phyloP scores from a whole-genome alignment of 1,284 basidiomycete genomes.

The Baeospora myosura region DNA sequence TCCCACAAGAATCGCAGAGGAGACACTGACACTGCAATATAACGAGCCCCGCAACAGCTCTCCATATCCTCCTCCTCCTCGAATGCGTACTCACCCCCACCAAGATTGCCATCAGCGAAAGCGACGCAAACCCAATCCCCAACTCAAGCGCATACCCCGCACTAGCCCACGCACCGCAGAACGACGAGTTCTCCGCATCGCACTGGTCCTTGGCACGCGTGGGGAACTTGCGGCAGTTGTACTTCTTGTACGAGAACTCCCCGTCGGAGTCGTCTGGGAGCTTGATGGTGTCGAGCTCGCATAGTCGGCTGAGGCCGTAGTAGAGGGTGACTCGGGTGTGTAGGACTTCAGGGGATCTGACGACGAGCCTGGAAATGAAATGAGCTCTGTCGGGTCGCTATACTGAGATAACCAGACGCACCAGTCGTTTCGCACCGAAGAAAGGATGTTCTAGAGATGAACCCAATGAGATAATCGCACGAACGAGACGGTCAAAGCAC shows the following conservation, averaged over 20 bases:
- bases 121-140: constrained; percentile 52
- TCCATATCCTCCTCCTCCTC: constrained; percentile 67
- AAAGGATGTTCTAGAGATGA: constrained; percentile 45
- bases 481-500: constrained; percentile 17
- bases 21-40: constrained; percentile 53
- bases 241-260: constrained; percentile 42
- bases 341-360: constrained; percentile 40
- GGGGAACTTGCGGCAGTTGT: constrained; percentile 61
- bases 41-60: constrained; percentile 56
- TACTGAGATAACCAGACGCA: constrained; percentile 30
- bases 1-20: constrained; percentile 1
- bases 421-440: constrained; percentile 58
- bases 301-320: constrained; percentile 54
- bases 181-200: constrained; percentile 49
- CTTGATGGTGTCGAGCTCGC: constrained; percentile 43
- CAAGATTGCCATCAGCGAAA: constrained; percentile 50
- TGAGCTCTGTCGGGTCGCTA: constrained; percentile 14
- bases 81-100: constrained; percentile 68
- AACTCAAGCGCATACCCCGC: constrained; percentile 60
- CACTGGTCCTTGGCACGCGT: constrained; percentile 51
- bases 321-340: constrained; percentile 40
- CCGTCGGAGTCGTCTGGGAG: constrained; percentile 40
- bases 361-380: constrained; percentile 45
- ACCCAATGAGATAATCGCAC: constrained; percentile 4
- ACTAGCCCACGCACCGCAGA: constrained; percentile 65